These are phyloP conservation scores for Flaveria trinervia DNA, from an alignment of 129 eudicot genomes.

Conservation along the genomic window DNA sequence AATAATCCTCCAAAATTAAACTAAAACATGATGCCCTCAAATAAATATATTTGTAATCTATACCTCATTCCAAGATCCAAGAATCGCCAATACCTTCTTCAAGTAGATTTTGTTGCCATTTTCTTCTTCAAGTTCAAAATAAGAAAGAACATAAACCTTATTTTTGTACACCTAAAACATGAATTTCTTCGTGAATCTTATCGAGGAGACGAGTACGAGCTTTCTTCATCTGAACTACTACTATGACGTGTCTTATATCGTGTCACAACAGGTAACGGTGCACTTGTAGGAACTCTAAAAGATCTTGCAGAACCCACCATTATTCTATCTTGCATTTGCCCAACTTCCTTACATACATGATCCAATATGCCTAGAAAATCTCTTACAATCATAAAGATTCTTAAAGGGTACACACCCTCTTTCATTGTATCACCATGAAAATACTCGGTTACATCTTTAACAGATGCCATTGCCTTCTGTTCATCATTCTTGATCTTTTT, in stretches of 20 bases:
- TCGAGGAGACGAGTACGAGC: slow-evolving; percentile 57
- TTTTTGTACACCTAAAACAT: slow-evolving; percentile 33
- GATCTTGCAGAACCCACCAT: slow-evolving; percentile 88
- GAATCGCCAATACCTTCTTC: slow-evolving; percentile 26
- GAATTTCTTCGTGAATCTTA: slow-evolving; percentile 19
- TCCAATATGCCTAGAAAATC: slow-evolving; percentile 77
- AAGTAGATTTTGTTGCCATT: slow-evolving; percentile 9
- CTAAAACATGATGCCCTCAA: slow-evolving; percentile 36
- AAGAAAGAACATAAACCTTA: slow-evolving; percentile 25
- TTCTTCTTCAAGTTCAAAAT: slow-evolving; percentile 11
- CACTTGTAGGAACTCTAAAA: slow-evolving; percentile 65
- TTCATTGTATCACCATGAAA: slow-evolving; percentile 87
- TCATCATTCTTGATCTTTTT: slow-evolving; percentile 60
- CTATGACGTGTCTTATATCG: slow-evolving; percentile 53
- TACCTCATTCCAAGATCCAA: slow-evolving; percentile 27
- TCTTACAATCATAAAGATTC: slow-evolving; percentile 77
- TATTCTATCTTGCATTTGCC: slow-evolving; percentile 76
- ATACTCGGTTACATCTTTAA: slow-evolving; percentile 87
- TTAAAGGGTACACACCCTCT: slow-evolving; percentile 86
- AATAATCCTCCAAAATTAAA: slow-evolving; percentile 20
- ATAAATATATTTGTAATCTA: slow-evolving; percentile 31
- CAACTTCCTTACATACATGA: slow-evolving; percentile 92
- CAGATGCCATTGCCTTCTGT: slow-evolving; percentile 57
- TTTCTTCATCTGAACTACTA: slow-evolving; percentile 72
- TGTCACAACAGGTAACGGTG: slow-evolving; percentile 64